phyloP scores from a whole-genome alignment of 2,329 filamentous ascomycete genomes.

The Metarhizium sp. region DNA sequence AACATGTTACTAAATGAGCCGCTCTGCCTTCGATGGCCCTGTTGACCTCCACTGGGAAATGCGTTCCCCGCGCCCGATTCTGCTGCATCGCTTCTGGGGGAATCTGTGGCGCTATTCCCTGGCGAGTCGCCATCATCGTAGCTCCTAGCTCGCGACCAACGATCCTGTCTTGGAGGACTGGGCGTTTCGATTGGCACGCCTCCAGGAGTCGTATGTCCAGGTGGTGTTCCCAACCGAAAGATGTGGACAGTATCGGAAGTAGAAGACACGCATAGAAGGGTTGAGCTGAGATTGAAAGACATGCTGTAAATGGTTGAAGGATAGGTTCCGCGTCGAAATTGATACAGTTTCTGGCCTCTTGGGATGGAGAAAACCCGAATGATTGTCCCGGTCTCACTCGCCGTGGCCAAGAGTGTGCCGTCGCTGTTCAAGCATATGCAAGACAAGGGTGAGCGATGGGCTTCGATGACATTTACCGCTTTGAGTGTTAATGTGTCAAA shows the following conservation, averaged over 20 bases:
- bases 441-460: conserved; percentile 83
- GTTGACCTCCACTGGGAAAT: conserved; percentile 15
- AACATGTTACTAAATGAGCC: conserved; percentile 85
- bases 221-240: conserved; percentile 63
- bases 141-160: conserved; percentile 44
- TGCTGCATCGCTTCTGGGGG: conserved; percentile 38
- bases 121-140: conserved; percentile 35
- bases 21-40: conserved; percentile 41
- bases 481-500: conserved; percentile 86
- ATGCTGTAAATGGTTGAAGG: conserved; percentile 96
- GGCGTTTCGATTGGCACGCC: conserved; percentile 28
- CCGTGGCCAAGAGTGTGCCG: conserved; percentile 83
- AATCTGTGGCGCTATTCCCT: conserved; percentile 39
- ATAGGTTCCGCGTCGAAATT: conserved; percentile 92
- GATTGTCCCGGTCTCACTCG: conserved; percentile 95
- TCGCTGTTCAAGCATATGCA: conserved; percentile 89
- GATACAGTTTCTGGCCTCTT: conserved; percentile 83
- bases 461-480: conserved; percentile 90
- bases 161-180: conserved; percentile 34
- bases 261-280: conserved; percentile 88
- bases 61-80: conserved; percentile 24
- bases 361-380: conserved; percentile 93
- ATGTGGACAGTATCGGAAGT: conserved; percentile 95
- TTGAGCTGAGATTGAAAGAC: conserved; percentile 94
- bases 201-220: conserved; percentile 25